Base-by-base conservation (phyloP, 768 basidiomycete species). In the Mycena kentingensis region DNA sequence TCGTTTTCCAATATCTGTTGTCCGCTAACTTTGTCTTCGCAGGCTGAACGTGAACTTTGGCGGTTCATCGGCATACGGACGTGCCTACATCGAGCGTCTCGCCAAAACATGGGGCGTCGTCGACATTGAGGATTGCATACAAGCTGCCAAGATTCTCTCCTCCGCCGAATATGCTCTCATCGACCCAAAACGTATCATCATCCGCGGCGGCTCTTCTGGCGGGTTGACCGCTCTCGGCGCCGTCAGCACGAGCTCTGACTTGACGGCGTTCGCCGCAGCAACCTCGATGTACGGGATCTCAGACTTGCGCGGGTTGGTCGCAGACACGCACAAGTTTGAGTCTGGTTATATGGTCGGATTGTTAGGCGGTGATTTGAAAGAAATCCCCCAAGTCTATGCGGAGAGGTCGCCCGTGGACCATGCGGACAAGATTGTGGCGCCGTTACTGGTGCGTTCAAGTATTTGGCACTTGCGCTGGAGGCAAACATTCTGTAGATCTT, bases 251-350 rank as follows among this genome's bases (percentile, higher is more conserved):
- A 69, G 73, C 7, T 67, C 73, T 1, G 66, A 73, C n/a, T 65
- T 68, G 13, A 72, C 66, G 12, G 74, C 77, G 24, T 89, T 86
- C 56, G 78, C 86, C 0, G 88, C 82, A 0, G 87, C 79, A 0
- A 78, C 83, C 3, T 83, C 82, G 0, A 70, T 69, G 18, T 93
- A 76, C 60, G 90, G 91, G 0, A 73, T 93, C 38, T 83, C 83
- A 0, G 84, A 90, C 61, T 67, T 93, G 18, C 49, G 58, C 2
- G 32, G 45, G 42, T 73, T 86, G 22, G 75, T 74, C 12, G 67
- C 73, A 26, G 77, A 79, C 50, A 83, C 82, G 21, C 84, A 86
- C 67, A 86, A 81, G 62, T 82, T 78, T 43, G 77, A 80, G 63
- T 69, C 72, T 37, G 64, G 63, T 42, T 80, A 80, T 55, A 65